Evolutionary conservation across 73 alveolate species (phyloP), one percentile per base, ranked within the genome.

Genomic region (Tetrahymena thermophila): DNA sequence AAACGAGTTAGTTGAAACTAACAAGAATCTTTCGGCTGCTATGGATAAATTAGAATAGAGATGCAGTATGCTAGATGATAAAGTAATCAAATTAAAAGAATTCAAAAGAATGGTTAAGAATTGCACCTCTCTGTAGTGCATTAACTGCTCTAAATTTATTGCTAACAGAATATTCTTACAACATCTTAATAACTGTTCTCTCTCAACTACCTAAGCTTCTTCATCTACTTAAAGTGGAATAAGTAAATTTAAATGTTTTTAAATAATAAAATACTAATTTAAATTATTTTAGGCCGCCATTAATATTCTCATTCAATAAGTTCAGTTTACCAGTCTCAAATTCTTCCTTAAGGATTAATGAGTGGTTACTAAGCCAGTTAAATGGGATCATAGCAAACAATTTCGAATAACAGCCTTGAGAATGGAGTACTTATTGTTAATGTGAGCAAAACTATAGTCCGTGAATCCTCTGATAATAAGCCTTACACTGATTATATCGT

Each of bases 401-500:
- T 56, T 38, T 34, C 94, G 57, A 35, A 84, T 44, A 35, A 85
- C 93, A 28, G 17, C 6, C 85, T 95, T 17, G 97, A 95, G 55
- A 55, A 56, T 50, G 93, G 97, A 85, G 19, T 56, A 35, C 37
- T 95, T 43, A 55, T 56, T 34, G 94, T 95, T 14, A 85, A 94
- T 13, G 93, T 95, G 40, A 85, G 93, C 94, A 25, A 95, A 43
- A 95, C 97, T 0, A 85, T 95, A 85, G 97, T 95, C 16, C 93
- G 97, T 56, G 97, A 95, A 23, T 85, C 97, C 1, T 95, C 95
- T 89, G 97, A 95, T 95, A 95, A 95, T 89, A 95, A 97, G 93
- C 98, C 99, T 14, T 98, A 94, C 83, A 98, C 99, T 23, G 99
- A 98, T 93, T 98, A 98, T 71, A 98, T 97, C 50, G 96, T 98